Percentiles rank a stretch among this genome's conserved stretches.
Conservation (phyloP, 2,329 filamentous ascomycete genomes). For the Exophiala phaeomuriformis region DNA sequence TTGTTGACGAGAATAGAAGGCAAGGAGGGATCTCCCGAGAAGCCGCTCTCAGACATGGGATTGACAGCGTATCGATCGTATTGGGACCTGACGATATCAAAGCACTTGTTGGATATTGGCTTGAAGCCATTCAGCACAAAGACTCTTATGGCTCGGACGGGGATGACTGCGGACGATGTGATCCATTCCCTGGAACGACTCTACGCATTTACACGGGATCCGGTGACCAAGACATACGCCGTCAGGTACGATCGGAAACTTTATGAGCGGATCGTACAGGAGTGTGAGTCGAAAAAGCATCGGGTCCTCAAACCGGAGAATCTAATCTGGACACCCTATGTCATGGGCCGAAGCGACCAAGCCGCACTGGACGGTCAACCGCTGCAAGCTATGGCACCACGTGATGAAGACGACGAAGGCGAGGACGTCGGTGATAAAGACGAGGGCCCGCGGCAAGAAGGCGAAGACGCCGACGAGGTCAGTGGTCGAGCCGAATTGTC, state of each 20-base stretch:
- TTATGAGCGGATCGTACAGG: constrained; percentile 77
- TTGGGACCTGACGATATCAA: constrained; percentile 84
- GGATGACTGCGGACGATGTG: constrained; percentile 93
- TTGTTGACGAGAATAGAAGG: constrained; percentile 85
- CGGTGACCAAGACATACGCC: constrained; percentile 79
- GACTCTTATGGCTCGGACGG: constrained; percentile 58
- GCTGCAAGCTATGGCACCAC: constrained; percentile 77
- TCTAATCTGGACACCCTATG: constrained; percentile 90
- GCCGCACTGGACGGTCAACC: constrained; percentile 78
- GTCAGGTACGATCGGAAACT: constrained; percentile 79
- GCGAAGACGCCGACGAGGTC: constrained; percentile 28
- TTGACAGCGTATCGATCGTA: constrained; percentile 96
- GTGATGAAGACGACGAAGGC: constrained; percentile 59
- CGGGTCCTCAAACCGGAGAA: constrained; percentile 73
- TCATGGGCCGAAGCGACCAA: constrained; percentile 82
- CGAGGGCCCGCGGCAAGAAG: constrained; percentile 39
- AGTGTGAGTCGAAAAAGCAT: constrained; percentile 83
- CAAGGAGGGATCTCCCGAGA: constrained; percentile 93
- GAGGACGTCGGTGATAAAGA: constrained; percentile 20
- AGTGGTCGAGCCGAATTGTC: constrained; percentile 13
- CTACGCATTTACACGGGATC: constrained; percentile 81
- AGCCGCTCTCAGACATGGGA: constrained; percentile 95
- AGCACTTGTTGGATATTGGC: constrained; percentile 61
- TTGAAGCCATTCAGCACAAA: constrained; percentile 51
- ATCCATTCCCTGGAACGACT: constrained; percentile 88